These are phyloP conservation scores for Malus orientalis DNA, from an alignment of 306 rosid species.

Conservation along the genomic window DNA sequence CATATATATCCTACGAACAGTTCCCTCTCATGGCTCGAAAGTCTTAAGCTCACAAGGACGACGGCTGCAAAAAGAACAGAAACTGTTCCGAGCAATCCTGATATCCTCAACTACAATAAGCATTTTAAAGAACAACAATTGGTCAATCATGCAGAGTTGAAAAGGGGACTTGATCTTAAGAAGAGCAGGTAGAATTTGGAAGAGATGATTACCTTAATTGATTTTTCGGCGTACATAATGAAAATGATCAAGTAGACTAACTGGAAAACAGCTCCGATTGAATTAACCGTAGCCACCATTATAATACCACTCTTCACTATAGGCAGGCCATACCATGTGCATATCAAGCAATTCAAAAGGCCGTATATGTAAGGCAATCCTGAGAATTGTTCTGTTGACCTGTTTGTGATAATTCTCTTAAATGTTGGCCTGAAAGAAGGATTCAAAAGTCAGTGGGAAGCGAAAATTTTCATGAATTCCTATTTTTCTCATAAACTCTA, in stretches of 20 bases:
- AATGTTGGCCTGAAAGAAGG: slow-evolving; percentile 31
- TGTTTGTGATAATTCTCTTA: slow-evolving; percentile 29
- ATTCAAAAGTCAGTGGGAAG: background rate
- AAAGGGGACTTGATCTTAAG: background rate
- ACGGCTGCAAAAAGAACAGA: slow-evolving; percentile 8
- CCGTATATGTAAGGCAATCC: slow-evolving; percentile 36
- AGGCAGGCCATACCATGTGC: slow-evolving; percentile 32
- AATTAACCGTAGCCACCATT: slow-evolving; percentile 33
- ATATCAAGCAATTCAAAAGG: slow-evolving; percentile 30
- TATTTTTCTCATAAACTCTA: background rate
- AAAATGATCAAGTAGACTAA: slow-evolving; percentile 21
- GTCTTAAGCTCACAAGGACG: slow-evolving; percentile 12
- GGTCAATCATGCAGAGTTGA: background rate
- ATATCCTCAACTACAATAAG: slow-evolving; percentile 27
- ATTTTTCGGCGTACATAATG: slow-evolving; percentile 13
- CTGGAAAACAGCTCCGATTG: slow-evolving; percentile 35
- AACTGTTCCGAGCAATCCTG: slow-evolving; percentile 18
- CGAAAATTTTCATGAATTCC: background rate
- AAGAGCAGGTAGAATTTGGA: background rate
- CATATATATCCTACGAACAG: slow-evolving; percentile 26
- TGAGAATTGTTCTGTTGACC: slow-evolving; percentile 37
- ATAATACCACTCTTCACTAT: slow-evolving; percentile 14
- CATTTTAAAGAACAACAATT: background rate
- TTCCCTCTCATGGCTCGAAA: slow-evolving; percentile 3
- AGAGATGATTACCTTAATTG: slow-evolving; percentile 11